Evolutionary conservation across 139 green algal genomes (phyloP).

Genomic region (Picochlorum sp.): DNA sequence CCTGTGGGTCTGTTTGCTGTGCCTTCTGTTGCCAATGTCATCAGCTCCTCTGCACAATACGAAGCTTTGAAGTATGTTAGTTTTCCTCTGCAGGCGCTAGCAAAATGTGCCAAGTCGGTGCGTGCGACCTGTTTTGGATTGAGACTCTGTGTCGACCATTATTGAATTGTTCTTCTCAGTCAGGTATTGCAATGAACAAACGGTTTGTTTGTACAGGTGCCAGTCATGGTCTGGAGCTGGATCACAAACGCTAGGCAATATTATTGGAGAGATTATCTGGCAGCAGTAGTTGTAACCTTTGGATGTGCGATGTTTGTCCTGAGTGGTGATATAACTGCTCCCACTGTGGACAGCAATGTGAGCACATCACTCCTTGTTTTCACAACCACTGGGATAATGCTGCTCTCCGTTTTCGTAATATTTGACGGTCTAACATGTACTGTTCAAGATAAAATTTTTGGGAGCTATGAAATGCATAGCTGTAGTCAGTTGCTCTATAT

Average conservation of each 20-base stretch:
- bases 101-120: constrained; percentile 95
- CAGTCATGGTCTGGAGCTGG: constrained; percentile 26
- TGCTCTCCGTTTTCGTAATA: constrained; percentile 8
- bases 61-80: constrained; percentile 94
- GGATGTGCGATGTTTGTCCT: constrained; percentile 14
- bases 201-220: constrained; percentile 17
- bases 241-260: not conserved
- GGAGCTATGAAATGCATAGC: constrained; percentile 4
- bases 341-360: not conserved
- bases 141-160: no score
- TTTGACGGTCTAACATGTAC: constrained; percentile 14
- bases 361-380: not conserved
- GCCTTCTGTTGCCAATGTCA: constrained; percentile 81
- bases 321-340: constrained; percentile 6
- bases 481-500: constrained; percentile 12
- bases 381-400: not conserved
- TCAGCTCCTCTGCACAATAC: constrained; percentile 92
- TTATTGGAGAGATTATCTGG: constrained; percentile 3
- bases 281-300: not conserved
- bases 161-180: no score
- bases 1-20: constrained; percentile 50
- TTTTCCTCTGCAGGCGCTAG: constrained; percentile 88
- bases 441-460: constrained; percentile 9
- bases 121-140: not conserved
- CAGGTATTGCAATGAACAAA: no score